Conservation (phyloP, 1,284 basidiomycete genomes). For the Tilletiopsis washingtonensis region DNA sequence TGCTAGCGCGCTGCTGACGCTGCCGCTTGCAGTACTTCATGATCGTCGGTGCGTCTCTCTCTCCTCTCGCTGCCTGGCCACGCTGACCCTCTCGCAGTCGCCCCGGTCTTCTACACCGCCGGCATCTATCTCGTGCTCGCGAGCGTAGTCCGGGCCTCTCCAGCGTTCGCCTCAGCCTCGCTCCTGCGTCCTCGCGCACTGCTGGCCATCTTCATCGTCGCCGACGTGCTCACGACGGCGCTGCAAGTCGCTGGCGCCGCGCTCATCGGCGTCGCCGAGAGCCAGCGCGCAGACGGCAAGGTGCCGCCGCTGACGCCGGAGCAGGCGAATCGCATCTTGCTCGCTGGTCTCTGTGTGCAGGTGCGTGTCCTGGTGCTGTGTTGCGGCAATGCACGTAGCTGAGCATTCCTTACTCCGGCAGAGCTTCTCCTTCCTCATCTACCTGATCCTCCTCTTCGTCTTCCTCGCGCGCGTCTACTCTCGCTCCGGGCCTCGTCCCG, state of each 20-base stretch:
- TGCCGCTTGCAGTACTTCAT: constrained; percentile 50
- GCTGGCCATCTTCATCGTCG: constrained; percentile 43
- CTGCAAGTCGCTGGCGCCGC: constrained; percentile 50
- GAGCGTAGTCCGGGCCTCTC: constrained; percentile 29
- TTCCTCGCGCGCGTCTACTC: constrained; percentile 11
- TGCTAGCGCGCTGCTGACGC: too few relatives aligned
- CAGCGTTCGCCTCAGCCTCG: constrained; percentile 15
- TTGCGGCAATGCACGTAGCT: too few relatives aligned
- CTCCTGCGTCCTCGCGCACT: constrained; percentile 37
- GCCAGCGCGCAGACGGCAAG: constrained; percentile 24
- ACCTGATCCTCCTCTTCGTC: constrained; percentile 37
- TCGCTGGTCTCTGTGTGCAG: constrained; percentile 49
- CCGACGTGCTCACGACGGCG: constrained; percentile 47
- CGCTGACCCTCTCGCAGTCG: constrained; percentile 14
- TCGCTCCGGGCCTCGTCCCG: constrained; percentile 4
- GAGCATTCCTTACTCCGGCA: too few relatives aligned
- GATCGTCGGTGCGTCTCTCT: constrained; percentile 48
- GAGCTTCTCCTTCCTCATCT: constrained; percentile 46
- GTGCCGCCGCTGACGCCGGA: constrained; percentile 33
- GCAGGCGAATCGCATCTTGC: constrained; percentile 49
- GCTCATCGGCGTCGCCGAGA: constrained; percentile 49
- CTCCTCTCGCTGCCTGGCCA: background rate
- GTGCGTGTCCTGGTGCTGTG: too few relatives aligned
- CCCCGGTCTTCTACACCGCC: constrained; percentile 49
- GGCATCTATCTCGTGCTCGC: constrained; percentile 48